phyloP scores from a whole-genome alignment of 768 basidiomycete species.

The Lactarius trivialis region DNA sequence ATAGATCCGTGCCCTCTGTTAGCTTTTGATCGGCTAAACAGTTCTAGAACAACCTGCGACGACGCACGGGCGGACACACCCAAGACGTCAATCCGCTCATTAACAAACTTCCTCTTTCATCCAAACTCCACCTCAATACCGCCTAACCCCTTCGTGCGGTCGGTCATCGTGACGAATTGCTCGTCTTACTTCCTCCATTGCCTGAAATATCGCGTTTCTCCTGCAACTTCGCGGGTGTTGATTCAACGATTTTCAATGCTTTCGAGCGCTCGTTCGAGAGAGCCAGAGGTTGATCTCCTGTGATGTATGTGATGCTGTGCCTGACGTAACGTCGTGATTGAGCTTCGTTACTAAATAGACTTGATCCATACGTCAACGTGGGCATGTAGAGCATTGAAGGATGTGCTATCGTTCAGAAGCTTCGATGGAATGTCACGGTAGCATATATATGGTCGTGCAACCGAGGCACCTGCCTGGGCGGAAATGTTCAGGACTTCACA shows the following conservation, averaged over 20 bases:
- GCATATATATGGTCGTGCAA: conserved; percentile 64
- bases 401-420: conserved; percentile 77
- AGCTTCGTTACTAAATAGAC: conserved; percentile 97
- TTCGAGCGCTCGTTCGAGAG: conserved; percentile 85
- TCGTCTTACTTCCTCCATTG: conserved; percentile 97
- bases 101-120: conserved; percentile 97
- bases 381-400: conserved; percentile 87
- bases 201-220: conserved; percentile 79
- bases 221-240: conserved; percentile 87
- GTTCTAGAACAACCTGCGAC: neutral
- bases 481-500: neutral
- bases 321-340: conserved; percentile 86
- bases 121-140: conserved; percentile 69
- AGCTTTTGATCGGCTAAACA: conserved; percentile 5
- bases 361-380: conserved; percentile 99
- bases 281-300: conserved; percentile 99
- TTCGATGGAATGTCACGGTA: conserved; percentile 67
- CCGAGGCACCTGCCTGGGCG: conserved; percentile 40
- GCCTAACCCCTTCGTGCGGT: conserved; percentile 81
- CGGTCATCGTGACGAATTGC: conserved; percentile 95
- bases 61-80: conserved; percentile 84
- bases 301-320: conserved; percentile 93
- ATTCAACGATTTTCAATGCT: conserved; percentile 84
- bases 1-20: conserved; percentile 92
- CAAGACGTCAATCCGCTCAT: conserved; percentile 91